These are phyloP conservation scores for Pyrenochaeta sp. DNA, from an alignment of 2,329 filamentous ascomycete species.

Conservation along the genomic window DNA sequence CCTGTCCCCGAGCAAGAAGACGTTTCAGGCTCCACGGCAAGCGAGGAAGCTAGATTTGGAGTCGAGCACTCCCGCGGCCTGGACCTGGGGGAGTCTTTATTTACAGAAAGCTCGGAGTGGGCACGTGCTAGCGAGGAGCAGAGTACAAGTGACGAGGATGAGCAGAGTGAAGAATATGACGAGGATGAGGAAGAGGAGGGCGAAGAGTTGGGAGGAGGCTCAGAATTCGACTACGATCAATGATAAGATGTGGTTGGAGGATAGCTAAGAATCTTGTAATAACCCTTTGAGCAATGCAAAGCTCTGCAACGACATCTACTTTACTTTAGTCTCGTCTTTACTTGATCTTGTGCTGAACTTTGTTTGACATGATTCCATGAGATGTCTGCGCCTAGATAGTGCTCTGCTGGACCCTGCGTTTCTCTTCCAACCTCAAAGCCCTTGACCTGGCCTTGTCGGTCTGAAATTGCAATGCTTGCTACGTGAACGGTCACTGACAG, in stretches of 20 bases:
- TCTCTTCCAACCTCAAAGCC: neutral
- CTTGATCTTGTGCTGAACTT: neutral
- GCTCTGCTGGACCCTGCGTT: slow-evolving; percentile 1
- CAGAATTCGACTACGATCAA: slow-evolving; percentile 22
- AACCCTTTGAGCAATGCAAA: no score
- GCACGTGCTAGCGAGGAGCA: slow-evolving; percentile 40
- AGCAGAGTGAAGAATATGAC: slow-evolving; percentile 49
- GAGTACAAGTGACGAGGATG: slow-evolving; percentile 27
- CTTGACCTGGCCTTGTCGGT: neutral
- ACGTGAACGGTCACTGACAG: no score
- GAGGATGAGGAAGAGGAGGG: slow-evolving; percentile 49
- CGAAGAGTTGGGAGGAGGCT: slow-evolving; percentile 32
- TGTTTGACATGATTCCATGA: neutral
- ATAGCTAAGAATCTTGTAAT: neutral
- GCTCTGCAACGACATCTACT: no score
- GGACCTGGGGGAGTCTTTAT: slow-evolving; percentile 38
- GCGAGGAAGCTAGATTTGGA: slow-evolving; percentile 17
- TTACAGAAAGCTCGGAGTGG: slow-evolving; percentile 48
- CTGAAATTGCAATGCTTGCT: no score
- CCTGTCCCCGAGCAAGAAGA: slow-evolving; percentile 42
- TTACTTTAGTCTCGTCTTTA: no score
- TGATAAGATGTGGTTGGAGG: slow-evolving; percentile 1
- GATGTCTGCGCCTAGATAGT: neutral
- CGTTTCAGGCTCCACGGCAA: neutral
- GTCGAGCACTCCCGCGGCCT: slow-evolving; percentile 32